Conservation (phyloP, 495 filamentous ascomycete genomes). For the Immersiella caudata region DNA sequence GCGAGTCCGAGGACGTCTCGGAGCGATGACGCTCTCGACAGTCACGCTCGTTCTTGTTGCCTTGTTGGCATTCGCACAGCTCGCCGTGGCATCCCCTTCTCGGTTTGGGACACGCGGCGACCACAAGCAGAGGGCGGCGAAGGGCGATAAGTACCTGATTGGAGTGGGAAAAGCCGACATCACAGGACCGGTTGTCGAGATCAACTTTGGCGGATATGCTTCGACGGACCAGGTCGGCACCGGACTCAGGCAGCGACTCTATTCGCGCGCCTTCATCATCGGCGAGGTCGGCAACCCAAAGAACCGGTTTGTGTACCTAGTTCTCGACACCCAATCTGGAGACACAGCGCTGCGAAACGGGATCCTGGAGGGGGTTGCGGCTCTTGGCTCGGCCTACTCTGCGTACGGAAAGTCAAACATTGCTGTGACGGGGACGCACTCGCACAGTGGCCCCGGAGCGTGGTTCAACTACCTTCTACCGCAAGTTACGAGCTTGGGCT, state of each 20-base stretch:
- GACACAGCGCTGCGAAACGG: conserved; percentile 90
- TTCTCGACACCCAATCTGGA: conserved; percentile 84
- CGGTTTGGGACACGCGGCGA: background rate
- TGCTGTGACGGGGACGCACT: conserved; percentile 91
- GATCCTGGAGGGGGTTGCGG: conserved; percentile 70
- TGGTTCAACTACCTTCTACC: conserved; percentile 97
- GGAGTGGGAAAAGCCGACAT: conserved; percentile 95
- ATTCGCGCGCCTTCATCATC: conserved; percentile 89
- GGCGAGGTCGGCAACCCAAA: conserved; percentile 65
- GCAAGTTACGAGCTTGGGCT: conserved; percentile 88
- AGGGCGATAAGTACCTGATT: conserved; percentile 20
- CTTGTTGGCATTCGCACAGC: background rate
- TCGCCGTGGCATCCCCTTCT: background rate
- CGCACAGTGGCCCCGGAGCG: conserved; percentile 87
- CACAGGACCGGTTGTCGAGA: conserved; percentile 91
- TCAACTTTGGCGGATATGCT: conserved; percentile 93
- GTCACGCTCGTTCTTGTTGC: background rate
- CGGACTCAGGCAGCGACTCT: conserved; percentile 85
- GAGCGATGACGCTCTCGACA: background rate
- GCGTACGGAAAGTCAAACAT: conserved; percentile 83
- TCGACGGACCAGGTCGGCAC: conserved; percentile 82
- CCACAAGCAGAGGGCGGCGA: background rate
- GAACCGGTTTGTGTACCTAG: conserved; percentile 84
- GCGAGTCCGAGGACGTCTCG: background rate
- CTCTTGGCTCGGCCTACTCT: conserved; percentile 67